A percentile compares a stretch with the other conserved stretches of the same genome.
phyloP scores from a whole-genome alignment of 2,329 filamentous ascomycete species.

The Microthyrium microscopicum region DNA sequence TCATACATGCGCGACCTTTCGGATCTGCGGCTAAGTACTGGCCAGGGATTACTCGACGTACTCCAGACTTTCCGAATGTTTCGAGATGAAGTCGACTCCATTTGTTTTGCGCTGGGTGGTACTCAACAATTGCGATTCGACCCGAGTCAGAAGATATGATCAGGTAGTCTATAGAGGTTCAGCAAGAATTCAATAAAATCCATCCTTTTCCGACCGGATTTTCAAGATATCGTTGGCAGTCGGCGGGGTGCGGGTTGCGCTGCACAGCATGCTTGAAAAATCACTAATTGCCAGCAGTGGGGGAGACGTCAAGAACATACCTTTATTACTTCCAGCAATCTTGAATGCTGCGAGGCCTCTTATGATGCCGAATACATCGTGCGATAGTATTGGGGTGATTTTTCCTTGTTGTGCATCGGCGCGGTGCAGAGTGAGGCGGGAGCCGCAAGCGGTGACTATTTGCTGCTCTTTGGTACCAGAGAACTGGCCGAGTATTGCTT shows the following conservation, averaged over 20 bases:
- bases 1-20: conserved; percentile 85
- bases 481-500: conserved; percentile 90
- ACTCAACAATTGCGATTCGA: conserved; percentile 86
- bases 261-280: conserved; percentile 21
- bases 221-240: not conserved
- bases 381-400: conserved; percentile 62
- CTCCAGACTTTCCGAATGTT: conserved; percentile 94
- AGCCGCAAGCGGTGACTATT: conserved; percentile 85
- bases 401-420: conserved; percentile 76
- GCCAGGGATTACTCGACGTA: conserved; percentile 82
- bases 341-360: conserved; percentile 76
- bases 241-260: conserved; percentile 13
- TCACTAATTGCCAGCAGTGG: conserved; percentile 26
- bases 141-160: conserved; percentile 93
- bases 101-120: conserved; percentile 66
- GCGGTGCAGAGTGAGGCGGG: conserved; percentile 71
- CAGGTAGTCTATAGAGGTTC: conserved; percentile 59
- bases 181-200: conserved; percentile 14
- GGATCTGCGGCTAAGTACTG: conserved; percentile 94
- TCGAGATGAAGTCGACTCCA: conserved; percentile 87
- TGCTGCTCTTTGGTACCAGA: conserved; percentile 94
- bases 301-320: conserved; percentile 40
- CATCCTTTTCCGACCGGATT: not conserved
- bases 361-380: conserved; percentile 94
- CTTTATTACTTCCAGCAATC: conserved; percentile 86